Percentiles rank a stretch among this genome's conserved stretches.
Conservation (phyloP, 2,329 filamentous ascomycete genomes). For the Paecilomyces sp. region DNA sequence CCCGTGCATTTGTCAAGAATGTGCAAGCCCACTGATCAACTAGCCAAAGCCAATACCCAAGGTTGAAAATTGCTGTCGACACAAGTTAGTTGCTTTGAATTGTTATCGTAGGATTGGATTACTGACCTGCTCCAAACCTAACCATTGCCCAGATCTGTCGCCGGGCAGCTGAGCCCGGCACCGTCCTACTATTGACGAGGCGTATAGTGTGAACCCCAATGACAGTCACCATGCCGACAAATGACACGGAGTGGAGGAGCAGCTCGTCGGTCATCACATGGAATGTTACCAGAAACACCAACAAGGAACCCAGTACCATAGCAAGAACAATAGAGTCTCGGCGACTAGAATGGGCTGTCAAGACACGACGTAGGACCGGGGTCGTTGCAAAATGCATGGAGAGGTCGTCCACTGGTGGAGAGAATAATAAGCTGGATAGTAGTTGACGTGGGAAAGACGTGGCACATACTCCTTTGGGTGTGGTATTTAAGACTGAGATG, state of each 20-base stretch:
- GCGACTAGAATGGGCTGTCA: constrained; percentile 9
- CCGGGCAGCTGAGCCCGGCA: constrained; percentile 4
- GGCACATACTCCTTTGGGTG: constrained; percentile 23
- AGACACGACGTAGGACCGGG: constrained; percentile 13
- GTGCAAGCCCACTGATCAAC: constrained; percentile 17
- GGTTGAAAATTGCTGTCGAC: constrained; percentile 10
- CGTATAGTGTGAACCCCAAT: constrained; percentile 11
- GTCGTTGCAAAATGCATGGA: constrained; percentile 16
- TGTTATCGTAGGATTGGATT: background rate
- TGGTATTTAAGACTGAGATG: constrained; percentile 27
- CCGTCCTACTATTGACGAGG: constrained; percentile 7
- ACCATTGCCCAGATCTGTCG: constrained; percentile 13
- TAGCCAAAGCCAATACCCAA: constrained; percentile 15
- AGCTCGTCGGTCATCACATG: constrained; percentile 14
- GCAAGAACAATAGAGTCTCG: constrained; percentile 3
- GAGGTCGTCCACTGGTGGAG: constrained; percentile 14
- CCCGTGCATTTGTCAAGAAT: constrained; percentile 10
- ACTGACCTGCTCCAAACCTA: constrained; percentile 11
- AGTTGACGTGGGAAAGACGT: too few relatives aligned
- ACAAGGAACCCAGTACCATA: background rate
- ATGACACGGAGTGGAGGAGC: constrained; percentile 9
- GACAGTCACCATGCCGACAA: constrained; percentile 7
- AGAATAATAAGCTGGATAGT: too few relatives aligned
- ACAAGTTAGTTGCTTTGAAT: background rate
- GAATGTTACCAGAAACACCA: constrained; percentile 4